Percentiles rank a stretch among this genome's conserved stretches.
These are phyloP conservation scores for Discostella stelligeroides DNA, from an alignment of 108 stramenopile species.

Conservation along the genomic window DNA sequence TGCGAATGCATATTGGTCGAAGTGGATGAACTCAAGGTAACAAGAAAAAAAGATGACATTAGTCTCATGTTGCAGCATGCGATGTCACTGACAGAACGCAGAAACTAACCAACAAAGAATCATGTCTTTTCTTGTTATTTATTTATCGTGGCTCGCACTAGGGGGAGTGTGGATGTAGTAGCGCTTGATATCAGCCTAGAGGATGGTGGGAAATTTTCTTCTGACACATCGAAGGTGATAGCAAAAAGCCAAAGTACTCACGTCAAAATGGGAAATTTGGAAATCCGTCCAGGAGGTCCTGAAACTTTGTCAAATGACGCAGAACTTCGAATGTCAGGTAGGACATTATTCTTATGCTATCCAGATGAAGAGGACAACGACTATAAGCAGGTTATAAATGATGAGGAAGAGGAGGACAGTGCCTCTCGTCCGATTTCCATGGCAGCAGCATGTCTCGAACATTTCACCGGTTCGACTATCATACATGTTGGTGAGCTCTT, in stretches of 20 bases:
- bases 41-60: too few relatives aligned
- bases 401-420: conserved; percentile 35
- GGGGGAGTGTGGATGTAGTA: conserved; percentile 69
- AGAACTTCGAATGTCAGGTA: conserved; percentile 45
- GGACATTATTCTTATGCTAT: conserved; percentile 86
- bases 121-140: too few relatives aligned
- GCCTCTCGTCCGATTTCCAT: conserved; percentile 46
- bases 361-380: conserved; percentile 87
- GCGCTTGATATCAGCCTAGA: conserved; percentile 66
- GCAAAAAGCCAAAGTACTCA: conserved; percentile 11
- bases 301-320: conserved; percentile 52
- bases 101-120: too few relatives aligned
- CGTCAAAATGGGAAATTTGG: conserved; percentile 23
- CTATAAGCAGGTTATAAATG: conserved; percentile 28
- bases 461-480: conserved; percentile 71
- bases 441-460: conserved; percentile 75
- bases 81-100: too few relatives aligned
- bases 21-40: conserved; percentile 46
- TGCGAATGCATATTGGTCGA: conserved; percentile 85
- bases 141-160: too few relatives aligned
- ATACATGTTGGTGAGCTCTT: conserved; percentile 91
- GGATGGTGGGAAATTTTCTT: conserved; percentile 62
- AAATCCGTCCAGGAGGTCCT: conserved; percentile 68
- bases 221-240: conserved; percentile 8
- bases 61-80: too few relatives aligned